Conservation (phyloP, 768 basidiomycete species). For the Macrolepiota fuliginosa region DNA sequence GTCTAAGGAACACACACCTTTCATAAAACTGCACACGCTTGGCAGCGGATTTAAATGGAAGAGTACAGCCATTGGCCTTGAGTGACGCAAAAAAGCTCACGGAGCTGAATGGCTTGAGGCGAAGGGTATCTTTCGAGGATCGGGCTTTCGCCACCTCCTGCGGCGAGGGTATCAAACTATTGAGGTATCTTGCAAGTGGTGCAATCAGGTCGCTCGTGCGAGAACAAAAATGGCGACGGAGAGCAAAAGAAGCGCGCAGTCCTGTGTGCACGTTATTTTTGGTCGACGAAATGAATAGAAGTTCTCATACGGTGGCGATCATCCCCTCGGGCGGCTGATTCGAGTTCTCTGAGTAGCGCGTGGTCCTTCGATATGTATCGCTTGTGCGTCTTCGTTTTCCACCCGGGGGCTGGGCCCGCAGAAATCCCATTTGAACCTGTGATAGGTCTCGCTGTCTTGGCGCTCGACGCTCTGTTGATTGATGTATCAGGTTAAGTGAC, state of each 20-base stretch:
- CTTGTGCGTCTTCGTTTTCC: constrained; percentile 77
- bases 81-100: constrained; percentile 70
- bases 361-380: constrained; percentile 86
- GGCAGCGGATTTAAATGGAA: constrained; percentile 70
- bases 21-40: constrained; percentile 76
- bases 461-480: neutral
- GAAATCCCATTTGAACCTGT: constrained; percentile 26
- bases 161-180: constrained; percentile 78
- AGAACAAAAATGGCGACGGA: constrained; percentile 81
- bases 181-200: constrained; percentile 89
- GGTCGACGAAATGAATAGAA: constrained; percentile 10
- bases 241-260: constrained; percentile 56
- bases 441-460: constrained; percentile 8
- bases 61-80: constrained; percentile 62
- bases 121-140: constrained; percentile 26
- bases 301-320: constrained; percentile 44
- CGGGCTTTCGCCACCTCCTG: constrained; percentile 42
- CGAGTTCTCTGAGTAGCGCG: constrained; percentile 66
- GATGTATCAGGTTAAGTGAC: neutral
- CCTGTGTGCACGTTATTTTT: constrained; percentile 33
- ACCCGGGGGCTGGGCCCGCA: constrained; percentile 64
- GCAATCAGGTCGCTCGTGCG: constrained; percentile 85
- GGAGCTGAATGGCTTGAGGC: constrained; percentile 70
- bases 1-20: constrained; percentile 22
- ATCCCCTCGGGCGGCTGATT: constrained; percentile 52